Conservation (phyloP, 495 filamentous ascomycete genomes). For the Hyaloscypha bicolor region DNA sequence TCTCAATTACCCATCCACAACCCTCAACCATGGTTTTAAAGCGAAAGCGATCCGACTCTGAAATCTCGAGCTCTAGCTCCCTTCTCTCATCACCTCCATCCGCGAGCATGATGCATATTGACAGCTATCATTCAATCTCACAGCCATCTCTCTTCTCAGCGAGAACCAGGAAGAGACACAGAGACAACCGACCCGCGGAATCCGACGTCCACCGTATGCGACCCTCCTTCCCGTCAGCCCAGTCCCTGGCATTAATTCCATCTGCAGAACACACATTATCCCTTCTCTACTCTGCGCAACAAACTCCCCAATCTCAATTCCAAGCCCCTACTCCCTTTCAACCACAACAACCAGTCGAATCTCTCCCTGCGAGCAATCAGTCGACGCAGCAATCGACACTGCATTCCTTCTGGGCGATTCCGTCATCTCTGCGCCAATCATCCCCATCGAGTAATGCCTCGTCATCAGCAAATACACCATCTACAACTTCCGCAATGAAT, state of each 20-base stretch:
- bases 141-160: slow-evolving; percentile 26
- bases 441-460: slow-evolving; percentile 22
- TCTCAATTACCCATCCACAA: neutral
- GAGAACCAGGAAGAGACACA: slow-evolving; percentile 32
- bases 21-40: slow-evolving; percentile 29
- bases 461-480: slow-evolving; percentile 17
- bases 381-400: slow-evolving; percentile 28
- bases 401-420: slow-evolving; percentile 32
- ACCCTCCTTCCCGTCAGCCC: neutral
- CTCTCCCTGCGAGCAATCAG: slow-evolving; percentile 11
- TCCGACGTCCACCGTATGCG: slow-evolving; percentile 27
- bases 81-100: slow-evolving; percentile 27
- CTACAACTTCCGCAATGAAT: neutral
- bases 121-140: slow-evolving; percentile 18
- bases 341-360: slow-evolving; percentile 9
- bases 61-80: slow-evolving; percentile 28
- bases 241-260: slow-evolving; percentile 1
- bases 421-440: slow-evolving; percentile 9
- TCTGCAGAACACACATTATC: slow-evolving; percentile 32
- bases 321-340: slow-evolving; percentile 3
- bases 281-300: slow-evolving; percentile 32
- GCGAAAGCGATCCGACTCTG: slow-evolving; percentile 33
- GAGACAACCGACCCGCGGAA: slow-evolving; percentile 33
- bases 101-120: slow-evolving; percentile 25
- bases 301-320: slow-evolving; percentile 14